phyloP scores from a whole-genome alignment of 2,329 filamentous ascomycete species.

The Aspergillus uvarum region DNA sequence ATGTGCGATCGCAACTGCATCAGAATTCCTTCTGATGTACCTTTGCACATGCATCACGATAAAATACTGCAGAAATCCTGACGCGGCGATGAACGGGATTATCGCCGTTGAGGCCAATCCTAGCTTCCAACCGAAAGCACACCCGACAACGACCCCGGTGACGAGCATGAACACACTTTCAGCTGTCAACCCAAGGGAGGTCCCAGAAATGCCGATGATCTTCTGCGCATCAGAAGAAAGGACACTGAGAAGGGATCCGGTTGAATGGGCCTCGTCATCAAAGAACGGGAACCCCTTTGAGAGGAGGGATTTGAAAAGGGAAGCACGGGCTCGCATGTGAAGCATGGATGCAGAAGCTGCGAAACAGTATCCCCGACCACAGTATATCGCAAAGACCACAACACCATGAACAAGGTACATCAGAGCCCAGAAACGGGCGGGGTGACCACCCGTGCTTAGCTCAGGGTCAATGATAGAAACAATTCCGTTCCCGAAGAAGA shows the following conservation, averaged over 20 bases:
- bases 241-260: neutral
- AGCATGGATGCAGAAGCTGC: constrained; percentile 14
- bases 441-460: constrained; percentile 11
- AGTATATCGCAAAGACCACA: constrained; percentile 12
- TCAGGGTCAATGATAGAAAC: constrained; percentile 11
- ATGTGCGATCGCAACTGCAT: constrained; percentile 1
- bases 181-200: constrained; percentile 4
- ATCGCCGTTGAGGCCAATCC: constrained; percentile 9
- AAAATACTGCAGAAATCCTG: constrained; percentile 6
- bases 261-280: neutral
- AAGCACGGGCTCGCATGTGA: constrained; percentile 10
- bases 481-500: constrained; percentile 16
- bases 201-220: constrained; percentile 5
- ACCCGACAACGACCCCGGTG: neutral
- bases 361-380: constrained; percentile 13
- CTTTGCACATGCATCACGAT: constrained; percentile 1
- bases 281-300: constrained; percentile 10
- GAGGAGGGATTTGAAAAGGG: neutral
- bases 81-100: constrained; percentile 6
- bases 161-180: constrained; percentile 9
- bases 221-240: neutral
- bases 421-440: constrained; percentile 11
- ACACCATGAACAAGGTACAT: constrained; percentile 14
- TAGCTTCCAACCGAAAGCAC: constrained; percentile 13
- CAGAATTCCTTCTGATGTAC: neutral